phyloP scores from a whole-genome alignment of 495 filamentous ascomycete genomes.

The Umbilicaria muhlenbergii region DNA sequence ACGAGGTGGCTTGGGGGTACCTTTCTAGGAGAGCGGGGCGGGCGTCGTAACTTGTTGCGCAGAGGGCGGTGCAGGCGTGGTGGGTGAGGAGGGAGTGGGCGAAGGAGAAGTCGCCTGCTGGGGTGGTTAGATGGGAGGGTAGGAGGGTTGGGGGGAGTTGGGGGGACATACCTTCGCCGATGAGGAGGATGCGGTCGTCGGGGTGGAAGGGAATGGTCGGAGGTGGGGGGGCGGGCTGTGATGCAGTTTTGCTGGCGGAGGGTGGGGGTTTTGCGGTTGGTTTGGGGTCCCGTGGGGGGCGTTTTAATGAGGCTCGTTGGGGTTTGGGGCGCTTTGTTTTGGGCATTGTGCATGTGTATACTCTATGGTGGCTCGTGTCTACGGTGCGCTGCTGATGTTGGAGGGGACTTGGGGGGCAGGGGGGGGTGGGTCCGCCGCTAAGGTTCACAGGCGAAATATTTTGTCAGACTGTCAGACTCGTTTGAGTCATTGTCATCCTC shows the following conservation, averaged over 20 bases:
- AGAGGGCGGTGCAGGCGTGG: conserved; percentile 51
- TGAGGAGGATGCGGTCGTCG: conserved; percentile 56
- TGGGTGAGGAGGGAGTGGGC: conserved; percentile 55
- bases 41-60: conserved; percentile 47
- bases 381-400: no score
- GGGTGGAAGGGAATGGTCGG: conserved; percentile 62
- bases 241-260: no score
- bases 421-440: no score
- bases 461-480: no score
- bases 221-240: background rate
- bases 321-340: background rate
- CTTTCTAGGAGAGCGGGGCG: conserved; percentile 40
- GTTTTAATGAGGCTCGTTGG: background rate
- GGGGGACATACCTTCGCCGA: conserved; percentile 89
- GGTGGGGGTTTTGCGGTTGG: background rate
- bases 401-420: no score
- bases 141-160: conserved; percentile 59
- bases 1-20: conserved; percentile 57
- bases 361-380: no score
- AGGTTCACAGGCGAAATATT: no score
- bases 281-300: background rate
- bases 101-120: conserved; percentile 70
- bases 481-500: no score
- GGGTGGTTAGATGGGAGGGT: conserved; percentile 21
- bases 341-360: background rate